Base-by-base conservation (phyloP, 2,329 filamentous ascomycete species). In the Drechslerella coelobrocha region DNA sequence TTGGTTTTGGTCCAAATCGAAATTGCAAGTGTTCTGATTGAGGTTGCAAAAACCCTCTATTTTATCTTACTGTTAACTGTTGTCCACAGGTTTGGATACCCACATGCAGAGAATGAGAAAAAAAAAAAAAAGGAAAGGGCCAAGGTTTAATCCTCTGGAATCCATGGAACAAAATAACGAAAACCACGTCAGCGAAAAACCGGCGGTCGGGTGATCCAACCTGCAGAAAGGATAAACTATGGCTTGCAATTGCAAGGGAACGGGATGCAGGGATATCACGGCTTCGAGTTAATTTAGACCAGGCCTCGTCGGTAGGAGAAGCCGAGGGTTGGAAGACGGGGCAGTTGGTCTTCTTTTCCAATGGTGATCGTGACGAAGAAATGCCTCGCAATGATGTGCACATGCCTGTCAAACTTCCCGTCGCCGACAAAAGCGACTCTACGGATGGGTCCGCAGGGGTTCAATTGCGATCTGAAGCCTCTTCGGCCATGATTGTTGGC, bases 191-290 rank as follows among this genome's bases (percentile, higher is more conserved):
- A 69, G 65, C 65, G 65, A n/a, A 69, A 24, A 24, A 52, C 47
- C 65, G 55, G 31, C 52, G 47, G 52, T 43, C 21, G 37, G 57
- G 52, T 69, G 65, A 69, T 62, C 52, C 41, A 57, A 62, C 52
- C 57, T 69, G 65, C 57, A 69, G 65, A 52, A 48, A 57, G 29
- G 50, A 45, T 56, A 57, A 68, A 55, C 56, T 55, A 69, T 50
- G 56, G 43, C 51, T 69, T 69, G 63, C 63, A 61, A 61, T 56
- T 69, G 63, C 63, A 61, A 61, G 63, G 63, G 51, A 69, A 57
- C 65, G 59, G 59, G 65, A 57, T 37, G 45, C 60, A 61, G 52
- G 65, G 60, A 62, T 62, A 54, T 52, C 50, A 55, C 57, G 65
- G 57, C 54, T 62, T 62, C 53, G 50, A 69, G 57, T 21, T 56